These are phyloP conservation scores for Neonectria hederae DNA, from an alignment of 2,329 filamentous ascomycete genomes.

Conservation along the genomic window DNA sequence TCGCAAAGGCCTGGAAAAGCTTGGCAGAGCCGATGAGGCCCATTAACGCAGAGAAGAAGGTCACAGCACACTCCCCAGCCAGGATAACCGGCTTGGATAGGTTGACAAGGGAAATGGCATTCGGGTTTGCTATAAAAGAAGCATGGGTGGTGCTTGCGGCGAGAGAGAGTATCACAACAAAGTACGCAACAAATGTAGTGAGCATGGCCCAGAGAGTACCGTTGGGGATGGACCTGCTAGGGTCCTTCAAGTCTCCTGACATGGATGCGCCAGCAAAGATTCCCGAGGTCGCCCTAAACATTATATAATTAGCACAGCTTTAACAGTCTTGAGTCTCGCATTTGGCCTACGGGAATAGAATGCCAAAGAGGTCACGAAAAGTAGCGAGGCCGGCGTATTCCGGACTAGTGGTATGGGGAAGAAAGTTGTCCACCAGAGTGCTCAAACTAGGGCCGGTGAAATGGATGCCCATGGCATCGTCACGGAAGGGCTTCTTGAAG, in stretches of 20 bases:
- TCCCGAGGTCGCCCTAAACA: slow-evolving; percentile 58
- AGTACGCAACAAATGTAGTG: slow-evolving; percentile 79
- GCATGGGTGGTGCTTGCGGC: slow-evolving; percentile 78
- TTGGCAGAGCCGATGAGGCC: slow-evolving; percentile 87
- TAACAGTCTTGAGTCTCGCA: neutral
- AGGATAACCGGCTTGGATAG: slow-evolving; percentile 78
- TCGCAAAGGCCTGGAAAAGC: slow-evolving; percentile 82
- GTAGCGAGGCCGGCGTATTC: slow-evolving; percentile 71
- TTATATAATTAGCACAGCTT: slow-evolving; percentile 43
- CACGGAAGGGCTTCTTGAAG: slow-evolving; percentile 72
- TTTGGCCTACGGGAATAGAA: slow-evolving; percentile 72
- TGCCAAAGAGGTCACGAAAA: slow-evolving; percentile 85
- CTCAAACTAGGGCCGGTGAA: slow-evolving; percentile 80
- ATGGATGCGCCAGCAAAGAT: slow-evolving; percentile 82
- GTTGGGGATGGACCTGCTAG: slow-evolving; percentile 83
- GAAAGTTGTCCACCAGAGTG: slow-evolving; percentile 78
- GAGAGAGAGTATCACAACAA: slow-evolving; percentile 80
- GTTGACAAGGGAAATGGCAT: slow-evolving; percentile 84
- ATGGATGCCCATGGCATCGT: slow-evolving; percentile 68
- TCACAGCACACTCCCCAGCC: slow-evolving; percentile 82
- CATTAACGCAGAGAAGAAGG: slow-evolving; percentile 88
- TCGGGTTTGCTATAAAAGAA: slow-evolving; percentile 78
- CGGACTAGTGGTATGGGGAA: slow-evolving; percentile 73
- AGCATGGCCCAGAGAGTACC: slow-evolving; percentile 83
- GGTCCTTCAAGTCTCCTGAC: slow-evolving; percentile 86